Conservation (phyloP, 75 land plant species). For the Gnetum montanum region DNA sequence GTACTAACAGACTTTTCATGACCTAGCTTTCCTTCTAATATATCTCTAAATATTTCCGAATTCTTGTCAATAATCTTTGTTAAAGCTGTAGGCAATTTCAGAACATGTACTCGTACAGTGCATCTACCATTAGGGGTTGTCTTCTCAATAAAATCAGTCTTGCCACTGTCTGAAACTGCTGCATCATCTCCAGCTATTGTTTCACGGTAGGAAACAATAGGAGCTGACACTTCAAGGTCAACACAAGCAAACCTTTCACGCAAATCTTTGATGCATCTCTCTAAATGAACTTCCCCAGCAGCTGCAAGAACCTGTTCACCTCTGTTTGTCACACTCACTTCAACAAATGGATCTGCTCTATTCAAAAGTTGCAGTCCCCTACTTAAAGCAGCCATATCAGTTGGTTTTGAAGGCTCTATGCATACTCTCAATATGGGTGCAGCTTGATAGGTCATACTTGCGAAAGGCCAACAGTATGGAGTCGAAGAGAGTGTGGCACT, state of each 20-base stretch:
- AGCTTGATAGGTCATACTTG: constrained; percentile 83
- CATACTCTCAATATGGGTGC: constrained; percentile 85
- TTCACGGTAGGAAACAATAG: constrained; percentile 79
- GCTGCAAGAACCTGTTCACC: constrained; percentile 96
- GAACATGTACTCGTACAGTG: constrained; percentile 51
- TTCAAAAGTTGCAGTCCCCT: constrained; percentile 71
- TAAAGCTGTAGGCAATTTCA: constrained; percentile 51
- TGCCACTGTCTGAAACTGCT: constrained; percentile 24
- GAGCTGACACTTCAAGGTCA: constrained; percentile 76
- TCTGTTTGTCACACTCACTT: constrained; percentile 69
- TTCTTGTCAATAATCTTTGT: constrained; percentile 67
- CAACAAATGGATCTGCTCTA: constrained; percentile 94
- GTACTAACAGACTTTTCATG: constrained; percentile 12
- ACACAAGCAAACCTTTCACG: constrained; percentile 82
- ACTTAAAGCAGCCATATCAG: constrained; percentile 67
- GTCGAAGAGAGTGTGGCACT: constrained; percentile 83
- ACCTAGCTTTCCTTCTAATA: constrained; percentile 32
- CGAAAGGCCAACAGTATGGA: constrained; percentile 71
- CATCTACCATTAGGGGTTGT: constrained; percentile 86
- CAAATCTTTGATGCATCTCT: constrained; percentile 88
- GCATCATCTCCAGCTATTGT: constrained; percentile 61
- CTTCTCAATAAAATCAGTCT: constrained; percentile 49
- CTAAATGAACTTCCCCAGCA: constrained; percentile 97
- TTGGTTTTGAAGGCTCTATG: constrained; percentile 80
- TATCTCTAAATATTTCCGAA: constrained; percentile 35